Base-by-base conservation (phyloP, 2,329 filamentous ascomycete species). In the Fusarium begoniae region DNA sequence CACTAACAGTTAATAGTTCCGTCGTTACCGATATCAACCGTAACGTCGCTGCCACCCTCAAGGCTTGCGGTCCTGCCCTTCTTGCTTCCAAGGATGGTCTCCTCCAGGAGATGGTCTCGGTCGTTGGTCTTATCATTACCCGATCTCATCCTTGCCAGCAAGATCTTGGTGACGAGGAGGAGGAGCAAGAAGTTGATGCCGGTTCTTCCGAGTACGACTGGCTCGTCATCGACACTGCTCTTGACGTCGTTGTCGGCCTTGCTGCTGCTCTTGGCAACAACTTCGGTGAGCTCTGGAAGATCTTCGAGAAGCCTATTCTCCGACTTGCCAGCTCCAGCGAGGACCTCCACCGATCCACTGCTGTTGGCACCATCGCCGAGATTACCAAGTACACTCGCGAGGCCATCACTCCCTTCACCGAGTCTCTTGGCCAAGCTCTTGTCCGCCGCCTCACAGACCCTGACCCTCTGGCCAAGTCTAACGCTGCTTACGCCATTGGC, bases 161-260 rank as follows among this genome's bases (percentile, higher is more conserved):
- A 80, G 96, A 98, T 80, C 90, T 97, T 28, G 94, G 93, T 51
- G 92, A 93, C 69, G 92, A 94, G 70, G 93, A 94, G 63, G 95
- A 96, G 77, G 90, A 92, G 71, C 88, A 90, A 63, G 91, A 91
- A n/a, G 86, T 91, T 15, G 90, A 93, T 63, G 86, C 86, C 61
- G 96, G 95, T 81, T 93, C 93, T 37, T 97, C 96, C 6, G 96
- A 99, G 85, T 98, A 97, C 79, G 96, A 98, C 86, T 98, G 96
- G 96, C 90, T 98, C 24, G 92, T 98, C 58, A 93, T 98, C 62
- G 96, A 99, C 85, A 98, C 95, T 15, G 95, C 94, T 41, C 90
- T 98, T 63, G 96, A 98, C 75, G 94, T 97, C 53, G 88, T 98
- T 57, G 94, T 94, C 58, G 94, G 94, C 43, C 89, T 98, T 45